Evolutionary conservation across 2,329 filamentous ascomycete genomes (phyloP).

Genomic region (Dendrostoma leiphaemia): DNA sequence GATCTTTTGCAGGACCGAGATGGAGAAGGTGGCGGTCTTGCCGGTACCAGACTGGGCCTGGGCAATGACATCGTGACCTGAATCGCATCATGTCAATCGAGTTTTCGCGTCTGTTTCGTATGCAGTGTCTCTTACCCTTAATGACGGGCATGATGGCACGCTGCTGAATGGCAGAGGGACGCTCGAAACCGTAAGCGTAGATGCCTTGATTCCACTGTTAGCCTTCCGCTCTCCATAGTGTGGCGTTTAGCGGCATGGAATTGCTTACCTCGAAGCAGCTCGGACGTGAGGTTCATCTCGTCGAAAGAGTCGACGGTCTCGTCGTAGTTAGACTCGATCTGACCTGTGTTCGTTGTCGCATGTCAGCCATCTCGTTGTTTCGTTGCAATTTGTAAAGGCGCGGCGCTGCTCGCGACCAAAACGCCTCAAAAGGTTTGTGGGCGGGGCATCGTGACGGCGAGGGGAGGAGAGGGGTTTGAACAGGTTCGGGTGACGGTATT

Average conservation of each 20-base stretch:
- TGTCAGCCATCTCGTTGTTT: slow-evolving; percentile 10
- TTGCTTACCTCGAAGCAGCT: slow-evolving; percentile 85
- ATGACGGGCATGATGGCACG: slow-evolving; percentile 99
- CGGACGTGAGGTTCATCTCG: slow-evolving; percentile 93
- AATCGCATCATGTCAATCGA: slow-evolving; percentile 18
- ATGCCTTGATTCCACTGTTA: slow-evolving; percentile 58
- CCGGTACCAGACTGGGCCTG: slow-evolving; percentile 98
- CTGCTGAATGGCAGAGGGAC: slow-evolving; percentile 99
- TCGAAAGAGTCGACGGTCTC: slow-evolving; percentile 99
- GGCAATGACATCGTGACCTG: slow-evolving; percentile 97
- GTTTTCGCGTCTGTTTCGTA: not conserved
- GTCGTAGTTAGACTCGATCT: slow-evolving; percentile 99
- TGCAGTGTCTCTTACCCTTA: slow-evolving; percentile 69
- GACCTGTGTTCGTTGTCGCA: slow-evolving; percentile 56
- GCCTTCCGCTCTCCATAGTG: slow-evolving; percentile 19
- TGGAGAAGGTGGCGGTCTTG: slow-evolving; percentile 95
- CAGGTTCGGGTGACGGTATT: not conserved
- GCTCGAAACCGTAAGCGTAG: slow-evolving; percentile 99
- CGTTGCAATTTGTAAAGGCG: not conserved
- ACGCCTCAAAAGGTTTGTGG: slow-evolving; percentile 4
- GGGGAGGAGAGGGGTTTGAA: slow-evolving; percentile 12
- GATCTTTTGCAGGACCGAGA: slow-evolving; percentile 94
- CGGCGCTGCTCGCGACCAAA: not conserved
- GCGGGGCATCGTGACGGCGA: slow-evolving; percentile 4
- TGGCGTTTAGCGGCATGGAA: slow-evolving; percentile 19